A percentile compares a stretch with the other conserved stretches of the same genome.
These are phyloP conservation scores for Cryptosporidium tyzzeri DNA, from an alignment of 169 alveolate species.

Conservation along the genomic window DNA sequence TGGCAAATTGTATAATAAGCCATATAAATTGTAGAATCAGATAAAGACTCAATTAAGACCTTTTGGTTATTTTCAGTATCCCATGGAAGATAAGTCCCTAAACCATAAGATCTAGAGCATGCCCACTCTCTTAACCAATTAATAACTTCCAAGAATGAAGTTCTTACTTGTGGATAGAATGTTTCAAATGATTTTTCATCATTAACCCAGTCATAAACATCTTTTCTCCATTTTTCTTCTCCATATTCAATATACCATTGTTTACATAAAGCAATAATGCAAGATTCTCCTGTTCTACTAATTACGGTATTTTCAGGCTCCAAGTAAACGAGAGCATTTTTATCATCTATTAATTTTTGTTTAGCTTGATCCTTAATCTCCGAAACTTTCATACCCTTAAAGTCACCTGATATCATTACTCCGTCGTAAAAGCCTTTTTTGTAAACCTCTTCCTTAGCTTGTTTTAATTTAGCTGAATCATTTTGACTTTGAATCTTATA, in stretches of 20 bases:
- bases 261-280: constrained; percentile 96
- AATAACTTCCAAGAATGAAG: constrained; percentile 77
- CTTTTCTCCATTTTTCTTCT: constrained; percentile 94
- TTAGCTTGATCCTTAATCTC: constrained; percentile 84
- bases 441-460: constrained; percentile 96
- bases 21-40: constrained; percentile 99
- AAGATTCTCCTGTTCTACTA: constrained; percentile 95
- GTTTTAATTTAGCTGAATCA: constrained; percentile 92
- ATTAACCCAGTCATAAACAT: constrained; percentile 90
- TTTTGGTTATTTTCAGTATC: constrained; percentile 86
- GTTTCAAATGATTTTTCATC: constrained; percentile 77
- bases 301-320: constrained; percentile 97
- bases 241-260: constrained; percentile 98
- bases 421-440: constrained; percentile 98
- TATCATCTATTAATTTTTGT: constrained; percentile 81
- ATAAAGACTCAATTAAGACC: constrained; percentile 95
- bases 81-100: constrained; percentile 98
- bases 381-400: constrained; percentile 89
- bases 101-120: constrained; percentile 97
- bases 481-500: constrained; percentile 91
- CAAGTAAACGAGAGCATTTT: constrained; percentile 88
- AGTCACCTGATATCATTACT: constrained; percentile 92
- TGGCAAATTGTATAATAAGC: constrained; percentile 99
- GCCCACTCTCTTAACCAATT: constrained; percentile 92
- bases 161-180: constrained; percentile 78